A percentile compares a stretch with the other conserved stretches of the same genome.
phyloP scores from a whole-genome alignment of 345 rosid genomes.

The Raphanus raphanistrum region DNA sequence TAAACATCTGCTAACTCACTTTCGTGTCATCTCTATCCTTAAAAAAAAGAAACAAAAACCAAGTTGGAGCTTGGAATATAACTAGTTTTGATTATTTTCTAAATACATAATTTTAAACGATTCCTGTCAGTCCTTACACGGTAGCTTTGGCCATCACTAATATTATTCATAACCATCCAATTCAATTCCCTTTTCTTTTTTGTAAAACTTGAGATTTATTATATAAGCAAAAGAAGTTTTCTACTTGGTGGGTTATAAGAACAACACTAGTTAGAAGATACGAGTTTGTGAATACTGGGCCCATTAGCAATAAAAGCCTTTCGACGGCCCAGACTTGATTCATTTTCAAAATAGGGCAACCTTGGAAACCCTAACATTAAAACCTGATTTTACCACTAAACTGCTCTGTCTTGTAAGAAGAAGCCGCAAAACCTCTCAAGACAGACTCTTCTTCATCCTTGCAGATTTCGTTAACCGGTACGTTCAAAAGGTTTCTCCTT shows the following conservation, averaged over 20 bases:
- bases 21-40: slow-evolving; percentile 26
- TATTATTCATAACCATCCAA: slow-evolving; percentile 26
- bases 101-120: background rate
- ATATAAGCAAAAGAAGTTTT: background rate
- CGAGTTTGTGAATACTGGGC: background rate
- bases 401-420: slow-evolving; percentile 9
- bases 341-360: background rate
- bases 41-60: background rate
- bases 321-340: slow-evolving; percentile 11
- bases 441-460: background rate
- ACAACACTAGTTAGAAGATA: background rate
- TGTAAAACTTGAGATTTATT: background rate
- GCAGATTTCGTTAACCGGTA: background rate
- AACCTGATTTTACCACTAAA: slow-evolving; percentile 9
- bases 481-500: background rate
- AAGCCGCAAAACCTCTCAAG: slow-evolving; percentile 32
- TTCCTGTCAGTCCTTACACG: slow-evolving; percentile 31
- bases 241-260: background rate
- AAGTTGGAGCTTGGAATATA: slow-evolving; percentile 4
- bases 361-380: slow-evolving; percentile 35
- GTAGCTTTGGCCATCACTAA: slow-evolving; percentile 32
- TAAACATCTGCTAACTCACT: slow-evolving; percentile 2
- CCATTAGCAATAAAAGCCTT: background rate
- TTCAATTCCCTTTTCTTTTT: background rate
- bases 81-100: background rate